Evolutionary conservation across 2,329 filamentous ascomycete genomes (phyloP).

Genomic region (Leptographium galeiforme): DNA sequence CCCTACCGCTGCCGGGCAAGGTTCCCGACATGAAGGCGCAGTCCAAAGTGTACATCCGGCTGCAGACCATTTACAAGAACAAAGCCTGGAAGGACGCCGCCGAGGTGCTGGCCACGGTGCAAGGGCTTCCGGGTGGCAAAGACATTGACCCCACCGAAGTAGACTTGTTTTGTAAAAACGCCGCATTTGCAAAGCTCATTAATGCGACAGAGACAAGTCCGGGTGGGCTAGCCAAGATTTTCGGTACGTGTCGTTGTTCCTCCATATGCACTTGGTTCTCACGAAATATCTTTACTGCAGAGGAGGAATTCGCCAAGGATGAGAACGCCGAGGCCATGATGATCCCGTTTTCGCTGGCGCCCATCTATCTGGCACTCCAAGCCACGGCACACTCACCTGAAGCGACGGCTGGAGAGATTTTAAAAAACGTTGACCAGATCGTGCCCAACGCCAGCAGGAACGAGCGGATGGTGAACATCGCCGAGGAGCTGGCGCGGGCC

Average conservation of each 20-base stretch:
- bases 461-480: slow-evolving; percentile 37
- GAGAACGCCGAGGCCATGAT: slow-evolving; percentile 32
- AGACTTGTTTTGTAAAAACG: slow-evolving; percentile 90
- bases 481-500: slow-evolving; percentile 60
- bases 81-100: slow-evolving; percentile 69
- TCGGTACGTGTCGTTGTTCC: slow-evolving; percentile 30
- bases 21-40: slow-evolving; percentile 97
- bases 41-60: slow-evolving; percentile 73
- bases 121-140: slow-evolving; percentile 32
- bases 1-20: slow-evolving; percentile 72
- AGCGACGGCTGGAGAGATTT: slow-evolving; percentile 39
- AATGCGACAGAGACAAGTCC: slow-evolving; percentile 32
- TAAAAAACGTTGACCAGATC: slow-evolving; percentile 28
- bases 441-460: slow-evolving; percentile 33
- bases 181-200: slow-evolving; percentile 81
- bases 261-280: neutral
- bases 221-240: slow-evolving; percentile 36
- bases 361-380: slow-evolving; percentile 54
- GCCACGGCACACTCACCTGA: slow-evolving; percentile 33
- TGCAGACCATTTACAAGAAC: slow-evolving; percentile 85
- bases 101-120: slow-evolving; percentile 58
- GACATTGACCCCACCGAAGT: slow-evolving; percentile 59
- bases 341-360: slow-evolving; percentile 46
- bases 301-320: slow-evolving; percentile 40
- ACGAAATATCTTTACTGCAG: slow-evolving; percentile 21